Percentiles rank a stretch among this genome's conserved stretches.
Conservation (phyloP, 208 protist genomes). For the Naegleria gruberi region DNA sequence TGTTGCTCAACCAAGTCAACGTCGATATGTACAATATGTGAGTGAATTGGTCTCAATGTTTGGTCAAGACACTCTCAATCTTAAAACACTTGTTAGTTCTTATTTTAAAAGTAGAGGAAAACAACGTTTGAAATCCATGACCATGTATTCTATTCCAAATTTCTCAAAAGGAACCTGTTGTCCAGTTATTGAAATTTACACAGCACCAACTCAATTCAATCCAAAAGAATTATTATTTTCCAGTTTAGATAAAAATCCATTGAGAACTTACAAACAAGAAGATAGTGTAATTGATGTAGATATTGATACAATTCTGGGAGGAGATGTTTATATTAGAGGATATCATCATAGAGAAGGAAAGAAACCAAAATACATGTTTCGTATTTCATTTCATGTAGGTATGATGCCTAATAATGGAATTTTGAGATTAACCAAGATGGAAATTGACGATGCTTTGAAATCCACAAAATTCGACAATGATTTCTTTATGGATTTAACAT, state of each 20-base stretch:
- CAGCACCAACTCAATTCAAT: not conserved
- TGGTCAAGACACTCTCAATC: not conserved
- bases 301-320: not conserved
- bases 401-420: not conserved
- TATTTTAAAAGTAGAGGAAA: not conserved
- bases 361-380: conserved; percentile 26
- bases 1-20: conserved; percentile 20
- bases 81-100: not conserved
- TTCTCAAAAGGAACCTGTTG: not conserved
- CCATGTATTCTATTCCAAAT: conserved; percentile 12
- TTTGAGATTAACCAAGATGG: conserved; percentile 22
- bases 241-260: not conserved
- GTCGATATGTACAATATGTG: not conserved
- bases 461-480: conserved; percentile 15
- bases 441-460: conserved; percentile 27
- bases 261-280: not conserved
- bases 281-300: conserved; percentile 1
- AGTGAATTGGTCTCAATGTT: not conserved
- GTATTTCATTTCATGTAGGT: conserved; percentile 18
- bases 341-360: not conserved
- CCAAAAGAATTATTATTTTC: not conserved
- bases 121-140: not conserved
- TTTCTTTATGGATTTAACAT: conserved; percentile 26
- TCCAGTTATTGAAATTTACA: conserved; percentile 15
- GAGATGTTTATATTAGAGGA: conserved; percentile 22